Conservation (phyloP, 208 protist species). For the Acanthamoeba royreba region DNA sequence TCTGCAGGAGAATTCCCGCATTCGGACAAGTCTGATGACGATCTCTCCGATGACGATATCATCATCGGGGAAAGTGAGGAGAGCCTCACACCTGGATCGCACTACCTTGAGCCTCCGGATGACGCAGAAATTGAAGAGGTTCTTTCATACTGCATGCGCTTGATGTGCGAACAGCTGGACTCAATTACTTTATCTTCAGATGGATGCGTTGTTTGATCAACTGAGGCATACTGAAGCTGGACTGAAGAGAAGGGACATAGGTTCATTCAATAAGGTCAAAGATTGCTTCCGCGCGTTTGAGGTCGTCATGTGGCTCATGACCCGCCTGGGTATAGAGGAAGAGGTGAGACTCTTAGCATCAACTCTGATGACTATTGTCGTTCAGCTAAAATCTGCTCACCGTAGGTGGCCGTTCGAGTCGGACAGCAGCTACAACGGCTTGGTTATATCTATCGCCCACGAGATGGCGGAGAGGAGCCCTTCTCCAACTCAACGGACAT, state of each 20-base stretch:
- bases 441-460: background rate
- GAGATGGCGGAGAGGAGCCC: background rate
- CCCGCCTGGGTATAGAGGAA: conserved; percentile 26
- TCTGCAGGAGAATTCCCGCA: background rate
- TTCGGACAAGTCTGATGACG: background rate
- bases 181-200: background rate
- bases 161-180: background rate
- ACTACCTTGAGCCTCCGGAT: background rate
- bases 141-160: background rate
- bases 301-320: conserved; percentile 37
- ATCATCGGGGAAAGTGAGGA: background rate
- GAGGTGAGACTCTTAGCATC: background rate
- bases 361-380: background rate
- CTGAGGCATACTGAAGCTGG: background rate
- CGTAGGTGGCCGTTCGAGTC: background rate
- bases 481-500: conserved; percentile 21
- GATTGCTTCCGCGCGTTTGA: conserved; percentile 32
- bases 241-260: conserved; percentile 5
- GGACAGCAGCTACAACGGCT: background rate
- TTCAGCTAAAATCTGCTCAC: no score
- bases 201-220: conserved; percentile 17
- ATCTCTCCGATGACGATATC: background rate
- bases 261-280: conserved; percentile 30
- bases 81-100: background rate
- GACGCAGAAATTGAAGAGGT: conserved; percentile 25